phyloP scores from a whole-genome alignment of 805 yeast genomes.

The Metschnikowia peoriensis region DNA sequence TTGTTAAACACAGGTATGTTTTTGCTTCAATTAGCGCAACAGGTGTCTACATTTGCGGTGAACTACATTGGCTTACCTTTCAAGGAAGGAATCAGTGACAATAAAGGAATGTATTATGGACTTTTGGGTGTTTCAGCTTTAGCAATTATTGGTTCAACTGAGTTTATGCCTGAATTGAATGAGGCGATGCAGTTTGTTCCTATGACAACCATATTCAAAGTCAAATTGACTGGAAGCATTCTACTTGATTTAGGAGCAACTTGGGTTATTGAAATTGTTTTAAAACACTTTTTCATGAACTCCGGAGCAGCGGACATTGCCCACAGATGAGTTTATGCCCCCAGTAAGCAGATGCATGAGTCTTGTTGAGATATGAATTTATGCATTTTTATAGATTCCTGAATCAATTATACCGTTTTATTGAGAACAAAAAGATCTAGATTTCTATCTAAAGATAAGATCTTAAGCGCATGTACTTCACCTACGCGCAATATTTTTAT shows the following conservation, averaged over 20 bases:
- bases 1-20: slow-evolving; percentile 94
- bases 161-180: slow-evolving; percentile 90
- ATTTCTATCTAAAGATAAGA: slow-evolving; percentile 26
- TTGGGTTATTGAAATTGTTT: slow-evolving; percentile 73
- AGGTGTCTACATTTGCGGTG: slow-evolving; percentile 95
- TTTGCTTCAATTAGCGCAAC: slow-evolving; percentile 90
- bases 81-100: slow-evolving; percentile 84
- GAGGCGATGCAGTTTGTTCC: slow-evolving; percentile 90
- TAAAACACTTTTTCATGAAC: slow-evolving; percentile 86
- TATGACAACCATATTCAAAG: slow-evolving; percentile 72
- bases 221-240: slow-evolving; percentile 71
- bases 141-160: slow-evolving; percentile 90
- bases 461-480: slow-evolving; percentile 26
- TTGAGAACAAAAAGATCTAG: slow-evolving; percentile 25
- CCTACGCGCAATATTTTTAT: slow-evolving; percentile 24
- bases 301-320: slow-evolving; percentile 93
- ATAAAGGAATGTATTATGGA: slow-evolving; percentile 97
- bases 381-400: neutral
- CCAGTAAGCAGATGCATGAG: neutral
- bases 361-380: neutral
- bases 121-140: slow-evolving; percentile 85
- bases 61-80: slow-evolving; percentile 97
- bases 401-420: neutral
- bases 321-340: neutral
- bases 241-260: slow-evolving; percentile 73